Conservation (phyloP, 2,329 filamentous ascomycete genomes). For the Furcasterigmium sp. region DNA sequence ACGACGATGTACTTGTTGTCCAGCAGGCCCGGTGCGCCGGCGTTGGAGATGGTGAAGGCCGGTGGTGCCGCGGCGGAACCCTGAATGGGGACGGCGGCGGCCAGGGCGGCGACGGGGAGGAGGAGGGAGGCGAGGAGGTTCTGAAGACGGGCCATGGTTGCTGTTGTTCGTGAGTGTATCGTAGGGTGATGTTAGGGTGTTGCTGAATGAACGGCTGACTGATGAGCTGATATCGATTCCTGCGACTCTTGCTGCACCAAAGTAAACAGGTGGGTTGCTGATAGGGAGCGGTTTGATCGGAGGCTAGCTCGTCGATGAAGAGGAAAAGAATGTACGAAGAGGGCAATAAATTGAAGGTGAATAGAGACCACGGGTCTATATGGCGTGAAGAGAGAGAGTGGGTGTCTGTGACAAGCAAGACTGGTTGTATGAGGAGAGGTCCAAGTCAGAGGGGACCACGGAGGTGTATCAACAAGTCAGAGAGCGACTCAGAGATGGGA, state of each 20-base stretch:
- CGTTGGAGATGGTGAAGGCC: slow-evolving; percentile 44
- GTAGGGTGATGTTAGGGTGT: slow-evolving; percentile 1
- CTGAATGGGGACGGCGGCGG: slow-evolving; percentile 14
- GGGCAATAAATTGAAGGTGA: neutral
- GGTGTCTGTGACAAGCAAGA: neutral
- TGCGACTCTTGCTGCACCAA: slow-evolving; percentile 1
- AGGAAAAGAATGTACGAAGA: slow-evolving; percentile 3
- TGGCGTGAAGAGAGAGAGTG: neutral
- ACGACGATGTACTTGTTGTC: slow-evolving; percentile 60
- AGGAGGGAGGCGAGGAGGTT: slow-evolving; percentile 15
- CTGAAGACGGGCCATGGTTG: slow-evolving; percentile 16
- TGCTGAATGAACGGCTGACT: neutral
- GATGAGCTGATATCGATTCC: slow-evolving; percentile 2
- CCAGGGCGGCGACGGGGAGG: slow-evolving; percentile 14
- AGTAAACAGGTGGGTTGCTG: neutral
- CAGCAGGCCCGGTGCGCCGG: slow-evolving; percentile 41
- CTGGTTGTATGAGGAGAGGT: neutral
- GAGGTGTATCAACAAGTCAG: slow-evolving; percentile 4
- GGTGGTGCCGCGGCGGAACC: slow-evolving; percentile 21
- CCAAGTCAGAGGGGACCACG: neutral
- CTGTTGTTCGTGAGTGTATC: slow-evolving; percentile 4
- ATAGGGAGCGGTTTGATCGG: slow-evolving; percentile 4
- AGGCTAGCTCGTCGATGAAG: slow-evolving; percentile 5
- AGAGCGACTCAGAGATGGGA: slow-evolving; percentile 11
- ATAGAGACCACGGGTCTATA: slow-evolving; percentile 5